A percentile compares a stretch with the other conserved stretches of the same genome.
Conservation (phyloP, 345 rosid species). For the Eucalyptus brandiana region DNA sequence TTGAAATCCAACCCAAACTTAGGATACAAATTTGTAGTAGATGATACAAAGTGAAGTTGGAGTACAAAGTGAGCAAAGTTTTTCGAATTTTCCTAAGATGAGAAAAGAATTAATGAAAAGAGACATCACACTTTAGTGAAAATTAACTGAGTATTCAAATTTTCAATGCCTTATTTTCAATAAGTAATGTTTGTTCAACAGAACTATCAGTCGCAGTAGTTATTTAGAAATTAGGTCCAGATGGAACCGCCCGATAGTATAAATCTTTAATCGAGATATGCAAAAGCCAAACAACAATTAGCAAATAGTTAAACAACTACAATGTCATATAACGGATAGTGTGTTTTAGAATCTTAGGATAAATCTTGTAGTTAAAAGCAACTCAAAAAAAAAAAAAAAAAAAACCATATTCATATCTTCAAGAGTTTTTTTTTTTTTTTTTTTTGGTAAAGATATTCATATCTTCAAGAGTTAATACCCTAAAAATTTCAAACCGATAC, state of each 20-base stretch:
- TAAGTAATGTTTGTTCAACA: background rate
- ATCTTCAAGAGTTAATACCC: no score
- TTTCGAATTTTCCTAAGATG: background rate
- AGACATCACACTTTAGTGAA: background rate
- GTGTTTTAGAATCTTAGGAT: no score
- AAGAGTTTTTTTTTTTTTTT: no score
- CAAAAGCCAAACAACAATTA: background rate
- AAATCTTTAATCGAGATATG: no score
- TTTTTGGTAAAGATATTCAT: no score
- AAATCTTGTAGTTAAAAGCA: no score
- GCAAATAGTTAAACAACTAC: background rate
- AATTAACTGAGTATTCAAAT: background rate
- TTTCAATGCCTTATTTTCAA: background rate
- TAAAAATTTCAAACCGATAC: no score
- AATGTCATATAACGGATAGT: no score
- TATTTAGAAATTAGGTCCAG: background rate
- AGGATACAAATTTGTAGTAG: background rate
- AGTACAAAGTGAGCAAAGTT: background rate
- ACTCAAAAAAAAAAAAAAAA: no score
- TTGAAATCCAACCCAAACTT: background rate
- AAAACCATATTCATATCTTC: no score
- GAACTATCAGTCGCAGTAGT: background rate
- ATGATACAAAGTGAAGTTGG: background rate
- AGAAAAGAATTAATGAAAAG: background rate
- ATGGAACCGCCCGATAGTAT: background rate